Evolutionary conservation across 768 basidiomycete species (phyloP), one percentile per base, ranked within the genome.

Genomic region (Tubosaeta sp.): DNA sequence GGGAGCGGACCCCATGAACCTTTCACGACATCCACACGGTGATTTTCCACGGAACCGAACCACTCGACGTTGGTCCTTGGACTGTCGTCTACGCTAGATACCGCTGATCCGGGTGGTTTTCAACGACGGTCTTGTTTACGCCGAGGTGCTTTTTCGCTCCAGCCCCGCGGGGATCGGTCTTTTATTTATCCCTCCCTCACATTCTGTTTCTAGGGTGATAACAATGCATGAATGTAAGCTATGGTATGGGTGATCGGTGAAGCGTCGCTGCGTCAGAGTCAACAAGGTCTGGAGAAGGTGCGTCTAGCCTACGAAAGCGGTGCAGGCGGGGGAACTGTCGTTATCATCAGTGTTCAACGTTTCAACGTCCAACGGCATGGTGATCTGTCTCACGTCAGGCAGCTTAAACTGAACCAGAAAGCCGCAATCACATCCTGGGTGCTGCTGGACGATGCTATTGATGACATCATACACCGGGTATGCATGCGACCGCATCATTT

Each of bases 221-320:
- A 68, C 88, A 17, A 45, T 19, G 12, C 6, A 89, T 65, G 86
- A 91, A 71, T 85, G 22, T 22, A 22, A 22, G 22, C 22, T 85
- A 0, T 86, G 82, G 84, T 10, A 17, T n/a, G 39, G 39, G 17
- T 22, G 22, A 22, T 22, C 22, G 22, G 22, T 19, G 39, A 26
- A 14, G 25, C 25, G 25, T 42, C 25, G 14, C 19, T 14, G 25
- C 25, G 42, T 16, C 26, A 27, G 22, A 22, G 14, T 10, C 4
- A 16, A 22, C 16, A 35, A 41, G 19, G 19, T 41, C 19, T 22
- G 12, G 17, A 25, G n/a, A 41, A 22, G 19, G 19, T 25, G n/a
- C n/a, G 35, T 37, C 35, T n/a, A 37, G 14, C 13, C 32, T 11
- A 11, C 12, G 11, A 33, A 13, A 22, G 32, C 12, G 9, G 12